phyloP scores from a whole-genome alignment of 2,329 filamentous ascomycete species.

The Talaromyces piceae region DNA sequence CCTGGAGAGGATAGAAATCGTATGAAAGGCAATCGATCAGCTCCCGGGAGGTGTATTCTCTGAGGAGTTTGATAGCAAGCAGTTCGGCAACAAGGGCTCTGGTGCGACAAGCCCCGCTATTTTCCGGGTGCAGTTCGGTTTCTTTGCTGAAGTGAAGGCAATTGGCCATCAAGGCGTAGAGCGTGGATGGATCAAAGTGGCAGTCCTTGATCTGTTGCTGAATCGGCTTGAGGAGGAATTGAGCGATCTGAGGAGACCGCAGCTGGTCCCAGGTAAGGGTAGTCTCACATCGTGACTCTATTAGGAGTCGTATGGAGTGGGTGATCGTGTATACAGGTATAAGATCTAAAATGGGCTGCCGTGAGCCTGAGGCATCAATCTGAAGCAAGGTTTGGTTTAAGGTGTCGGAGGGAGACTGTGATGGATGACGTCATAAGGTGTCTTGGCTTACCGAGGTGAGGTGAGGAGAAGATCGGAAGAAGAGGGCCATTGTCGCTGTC shows the following conservation, averaged over 20 bases:
- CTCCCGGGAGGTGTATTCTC: constrained; percentile 82
- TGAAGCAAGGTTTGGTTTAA: too few species aligned
- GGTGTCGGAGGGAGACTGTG: not conserved
- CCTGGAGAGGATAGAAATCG: constrained; percentile 88
- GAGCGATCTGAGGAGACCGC: constrained; percentile 88
- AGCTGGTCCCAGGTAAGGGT: constrained; percentile 92
- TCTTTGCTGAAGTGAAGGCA: constrained; percentile 91
- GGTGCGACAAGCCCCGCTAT: constrained; percentile 74
- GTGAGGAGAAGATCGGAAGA: constrained; percentile 72
- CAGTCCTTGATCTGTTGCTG: constrained; percentile 77
- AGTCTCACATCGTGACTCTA: constrained; percentile 80
- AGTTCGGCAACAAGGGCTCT: constrained; percentile 85
- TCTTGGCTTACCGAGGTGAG: constrained; percentile 57
- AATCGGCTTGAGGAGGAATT: constrained; percentile 92
- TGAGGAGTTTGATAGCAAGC: constrained; percentile 78
- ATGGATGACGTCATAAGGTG: constrained; percentile 8
- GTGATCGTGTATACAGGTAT: constrained; percentile 86
- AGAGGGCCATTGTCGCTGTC: constrained; percentile 45
- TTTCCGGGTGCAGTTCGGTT: constrained; percentile 70
- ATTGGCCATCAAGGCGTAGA: constrained; percentile 89
- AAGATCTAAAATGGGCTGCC: constrained; percentile 50
- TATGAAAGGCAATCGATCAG: constrained; percentile 91
- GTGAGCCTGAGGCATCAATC: not conserved
- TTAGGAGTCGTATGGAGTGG: constrained; percentile 77
- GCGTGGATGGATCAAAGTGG: constrained; percentile 76